phyloP scores from a whole-genome alignment of 2,329 filamentous ascomycete species.

The Ophiostoma fasciatum region DNA sequence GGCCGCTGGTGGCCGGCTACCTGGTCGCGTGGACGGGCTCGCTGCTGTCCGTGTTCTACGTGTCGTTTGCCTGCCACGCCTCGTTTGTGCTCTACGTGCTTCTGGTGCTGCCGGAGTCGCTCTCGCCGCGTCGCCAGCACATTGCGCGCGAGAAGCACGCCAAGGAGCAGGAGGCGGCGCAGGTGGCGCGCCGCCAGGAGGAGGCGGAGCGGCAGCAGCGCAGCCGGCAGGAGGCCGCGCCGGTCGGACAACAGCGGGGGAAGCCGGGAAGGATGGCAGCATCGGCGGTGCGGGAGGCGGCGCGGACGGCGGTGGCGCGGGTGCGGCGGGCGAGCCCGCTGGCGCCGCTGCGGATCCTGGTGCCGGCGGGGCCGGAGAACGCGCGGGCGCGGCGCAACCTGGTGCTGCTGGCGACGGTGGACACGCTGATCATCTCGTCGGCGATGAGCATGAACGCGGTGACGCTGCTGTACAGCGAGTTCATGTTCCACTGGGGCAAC shows the following conservation, averaged over 20 bases:
- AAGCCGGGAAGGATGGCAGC: no score
- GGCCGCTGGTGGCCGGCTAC: conserved; percentile 67
- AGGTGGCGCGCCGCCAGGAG: conserved; percentile 18
- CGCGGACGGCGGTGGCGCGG: conserved; percentile 17
- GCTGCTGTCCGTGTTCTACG: conserved; percentile 72
- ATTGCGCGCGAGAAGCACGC: conserved; percentile 54
- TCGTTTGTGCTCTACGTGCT: conserved; percentile 59
- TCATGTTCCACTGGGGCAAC: conserved; percentile 68
- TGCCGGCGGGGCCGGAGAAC: conserved; percentile 51
- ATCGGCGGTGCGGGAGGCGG: no score
- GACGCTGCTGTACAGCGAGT: conserved; percentile 69
- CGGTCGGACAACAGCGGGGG: no score
- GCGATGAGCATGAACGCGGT: conserved; percentile 72
- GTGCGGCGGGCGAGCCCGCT: conserved; percentile 49
- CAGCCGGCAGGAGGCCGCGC: no score
- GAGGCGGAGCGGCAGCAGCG: no score
- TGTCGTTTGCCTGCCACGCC: conserved; percentile 56
- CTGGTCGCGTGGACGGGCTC: conserved; percentile 63
- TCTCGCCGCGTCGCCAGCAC: conserved; percentile 57
- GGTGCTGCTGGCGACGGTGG: conserved; percentile 63
- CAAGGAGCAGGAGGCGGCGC: conserved; percentile 26
- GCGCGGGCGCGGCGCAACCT: conserved; percentile 61
- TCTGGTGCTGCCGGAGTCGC: conserved; percentile 68
- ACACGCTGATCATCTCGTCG: conserved; percentile 68
- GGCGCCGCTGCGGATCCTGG: conserved; percentile 62